A percentile compares a stretch with the other conserved stretches of the same genome.
These are phyloP conservation scores for Trichoderma hamatum DNA, from an alignment of 2,329 filamentous ascomycete species.

Conservation along the genomic window DNA sequence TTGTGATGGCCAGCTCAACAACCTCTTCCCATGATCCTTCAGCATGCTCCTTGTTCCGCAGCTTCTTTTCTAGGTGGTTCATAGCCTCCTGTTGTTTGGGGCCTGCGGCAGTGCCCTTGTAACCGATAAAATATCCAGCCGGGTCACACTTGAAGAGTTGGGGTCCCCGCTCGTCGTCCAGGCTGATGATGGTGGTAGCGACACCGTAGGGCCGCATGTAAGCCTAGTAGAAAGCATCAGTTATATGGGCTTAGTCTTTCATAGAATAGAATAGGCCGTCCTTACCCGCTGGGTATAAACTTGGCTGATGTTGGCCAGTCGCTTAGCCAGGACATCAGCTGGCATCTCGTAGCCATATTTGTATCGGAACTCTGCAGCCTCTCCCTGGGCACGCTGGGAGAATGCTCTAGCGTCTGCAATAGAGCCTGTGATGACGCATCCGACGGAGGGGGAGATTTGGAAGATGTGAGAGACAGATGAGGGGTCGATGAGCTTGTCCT, in stretches of 20 bases:
- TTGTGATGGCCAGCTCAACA: constrained; percentile 93
- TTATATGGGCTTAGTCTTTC: not conserved
- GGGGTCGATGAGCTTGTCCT: constrained; percentile 99
- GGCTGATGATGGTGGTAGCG: constrained; percentile 89
- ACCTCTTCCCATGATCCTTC: constrained; percentile 96
- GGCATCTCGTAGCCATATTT: constrained; percentile 99
- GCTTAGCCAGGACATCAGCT: constrained; percentile 93
- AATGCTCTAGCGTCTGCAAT: constrained; percentile 96
- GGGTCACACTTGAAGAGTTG: constrained; percentile 99
- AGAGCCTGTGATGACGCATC: constrained; percentile 97
- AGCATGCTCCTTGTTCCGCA: constrained; percentile 97
- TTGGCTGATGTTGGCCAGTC: constrained; percentile 98
- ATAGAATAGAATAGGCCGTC: not conserved
- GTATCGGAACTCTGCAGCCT: constrained; percentile 97
- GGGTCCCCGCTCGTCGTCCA: constrained; percentile 89
- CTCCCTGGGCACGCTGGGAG: constrained; percentile 87
- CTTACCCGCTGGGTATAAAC: constrained; percentile 95
- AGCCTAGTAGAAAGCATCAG: constrained; percentile 53
- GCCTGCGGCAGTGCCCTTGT: constrained; percentile 96
- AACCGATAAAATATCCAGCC: constrained; percentile 96
- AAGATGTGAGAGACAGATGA: constrained; percentile 97
- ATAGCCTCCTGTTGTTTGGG: constrained; percentile 98
- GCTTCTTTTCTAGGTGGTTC: constrained; percentile 98
- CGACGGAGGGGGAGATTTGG: constrained; percentile 92
- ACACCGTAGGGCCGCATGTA: constrained; percentile 98